A percentile compares a stretch with the other conserved stretches of the same genome.
phyloP scores from a whole-genome alignment of 129 eudicot genomes.

The Deinandra increscens region DNA sequence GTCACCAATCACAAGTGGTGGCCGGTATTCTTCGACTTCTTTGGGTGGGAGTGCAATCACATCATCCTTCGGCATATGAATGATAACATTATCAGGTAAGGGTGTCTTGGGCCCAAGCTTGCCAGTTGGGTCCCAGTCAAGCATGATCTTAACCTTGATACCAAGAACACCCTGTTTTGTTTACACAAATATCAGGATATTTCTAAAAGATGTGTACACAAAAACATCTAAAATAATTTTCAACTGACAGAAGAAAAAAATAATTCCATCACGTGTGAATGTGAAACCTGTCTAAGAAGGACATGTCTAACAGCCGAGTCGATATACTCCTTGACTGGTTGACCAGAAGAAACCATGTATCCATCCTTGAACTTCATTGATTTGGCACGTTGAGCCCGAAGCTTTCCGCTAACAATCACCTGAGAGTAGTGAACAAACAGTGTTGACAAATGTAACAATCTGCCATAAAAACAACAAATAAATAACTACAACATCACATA shows the following conservation, averaged over 20 bases:
- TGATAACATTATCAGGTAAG: slow-evolving; percentile 47
- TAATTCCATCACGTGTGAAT: not conserved
- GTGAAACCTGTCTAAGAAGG: slow-evolving; percentile 59
- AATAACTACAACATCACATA: not conserved
- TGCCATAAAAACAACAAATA: not conserved
- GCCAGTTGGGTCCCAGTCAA: slow-evolving; percentile 54
- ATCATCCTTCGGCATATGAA: slow-evolving; percentile 45
- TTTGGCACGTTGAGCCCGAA: slow-evolving; percentile 71
- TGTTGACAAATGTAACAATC: not conserved
- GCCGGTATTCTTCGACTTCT: slow-evolving; percentile 34
- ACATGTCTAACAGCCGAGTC: slow-evolving; percentile 75
- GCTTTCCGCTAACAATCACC: slow-evolving; percentile 73
- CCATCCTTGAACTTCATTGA: slow-evolving; percentile 81
- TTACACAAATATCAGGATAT: not conserved
- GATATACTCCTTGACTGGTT: slow-evolving; percentile 64
- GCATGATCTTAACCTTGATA: slow-evolving; percentile 58
- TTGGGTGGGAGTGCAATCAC: slow-evolving; percentile 21
- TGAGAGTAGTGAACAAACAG: not conserved
- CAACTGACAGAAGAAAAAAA: not conserved
- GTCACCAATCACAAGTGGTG: slow-evolving; percentile 25
- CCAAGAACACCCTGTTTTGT: slow-evolving; percentile 53
- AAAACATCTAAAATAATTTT: not conserved
- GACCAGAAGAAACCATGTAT: slow-evolving; percentile 71
- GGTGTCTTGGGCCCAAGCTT: slow-evolving; percentile 58
- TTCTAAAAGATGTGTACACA: not conserved